Base-by-base conservation (phyloP, 106 monocot genomes). In the Dactylorhiza incarnata region DNA sequence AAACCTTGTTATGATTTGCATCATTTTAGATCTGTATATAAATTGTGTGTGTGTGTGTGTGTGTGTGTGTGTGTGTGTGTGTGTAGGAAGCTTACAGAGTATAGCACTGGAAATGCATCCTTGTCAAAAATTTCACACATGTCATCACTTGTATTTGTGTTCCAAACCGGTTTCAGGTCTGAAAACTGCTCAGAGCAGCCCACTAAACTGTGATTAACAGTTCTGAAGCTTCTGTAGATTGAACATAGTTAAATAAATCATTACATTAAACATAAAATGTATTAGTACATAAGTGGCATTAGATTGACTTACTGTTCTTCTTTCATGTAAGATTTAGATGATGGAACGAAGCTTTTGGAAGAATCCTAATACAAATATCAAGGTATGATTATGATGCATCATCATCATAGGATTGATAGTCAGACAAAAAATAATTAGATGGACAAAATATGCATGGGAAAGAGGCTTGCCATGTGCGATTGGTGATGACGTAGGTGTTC, bases 91-190 rank as follows among this genome's bases (percentile, higher is more conserved):
- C 86, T 86, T 81, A 92, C 95, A 20, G 86, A 86, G 82, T 77
- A 78, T 74, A 81, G 74, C 11, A 63, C 77, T 24, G 68, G 81
- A 58, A 78, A 85, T 20, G 84, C 80, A 78, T 84, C 84, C 29
- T 79, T 83, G 48, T 85, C 86, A 66, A 68, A 83, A 76, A 84
- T 67, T 45, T 76, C 76, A 59, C 89, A 89, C 87, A 87, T 87
- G 53, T 90, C 89, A 82, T 84, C 82, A 72, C 67, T 71, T 22
- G 24, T 50, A 72, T 73, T 80, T 22, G 50, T 81, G 26, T 79
- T 81, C 91, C 91, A 91, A 20, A 88, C 73, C 16, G 88, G 88
- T 80, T 70, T 82, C 16, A 59, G 44, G 58, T 48, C 50, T 47
- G 65, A 84, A 12, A 74, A 49, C 6, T 78, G 84, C 16, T 78